phyloP scores from a whole-genome alignment of 2,329 filamentous ascomycete species.

The Aspergillus niger region DNA sequence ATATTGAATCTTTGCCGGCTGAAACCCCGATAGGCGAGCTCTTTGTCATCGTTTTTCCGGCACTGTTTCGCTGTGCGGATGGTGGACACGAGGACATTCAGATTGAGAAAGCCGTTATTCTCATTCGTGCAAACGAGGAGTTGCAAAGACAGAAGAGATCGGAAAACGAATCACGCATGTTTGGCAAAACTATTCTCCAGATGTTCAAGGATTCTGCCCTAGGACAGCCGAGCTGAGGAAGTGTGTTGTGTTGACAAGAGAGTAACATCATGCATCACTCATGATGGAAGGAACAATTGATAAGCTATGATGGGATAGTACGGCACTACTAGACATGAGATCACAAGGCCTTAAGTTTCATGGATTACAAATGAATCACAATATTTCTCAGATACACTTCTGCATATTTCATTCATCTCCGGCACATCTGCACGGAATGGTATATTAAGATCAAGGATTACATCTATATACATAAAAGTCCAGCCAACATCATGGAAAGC shows the following conservation, averaged over 20 bases:
- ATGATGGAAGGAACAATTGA: too few species aligned
- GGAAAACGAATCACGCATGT: not conserved
- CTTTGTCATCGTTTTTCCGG: constrained; percentile 8
- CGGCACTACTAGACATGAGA: too few species aligned
- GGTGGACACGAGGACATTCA: not conserved
- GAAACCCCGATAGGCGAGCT: not conserved
- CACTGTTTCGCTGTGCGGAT: not conserved
- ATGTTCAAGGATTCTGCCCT: too few species aligned
- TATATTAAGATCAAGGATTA: constrained; percentile 7
- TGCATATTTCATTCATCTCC: not conserved
- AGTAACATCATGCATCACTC: too few species aligned
- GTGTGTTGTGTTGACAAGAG: too few species aligned
- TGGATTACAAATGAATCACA: too few species aligned
- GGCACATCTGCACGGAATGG: constrained; percentile 9
- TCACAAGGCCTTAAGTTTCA: too few species aligned
- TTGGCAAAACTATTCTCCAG: too few species aligned
- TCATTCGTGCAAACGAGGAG: not conserved
- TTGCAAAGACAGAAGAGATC: not conserved
- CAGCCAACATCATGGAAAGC: constrained; percentile 1
- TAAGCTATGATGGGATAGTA: too few species aligned
- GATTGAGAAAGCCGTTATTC: constrained; percentile 11
- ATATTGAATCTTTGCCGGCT: not conserved
- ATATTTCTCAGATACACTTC: too few species aligned
- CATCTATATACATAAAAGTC: constrained; percentile 11
- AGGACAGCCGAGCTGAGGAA: too few species aligned